phyloP scores from a whole-genome alignment of 768 basidiomycete species.

The Tephrocybe sp. region DNA sequence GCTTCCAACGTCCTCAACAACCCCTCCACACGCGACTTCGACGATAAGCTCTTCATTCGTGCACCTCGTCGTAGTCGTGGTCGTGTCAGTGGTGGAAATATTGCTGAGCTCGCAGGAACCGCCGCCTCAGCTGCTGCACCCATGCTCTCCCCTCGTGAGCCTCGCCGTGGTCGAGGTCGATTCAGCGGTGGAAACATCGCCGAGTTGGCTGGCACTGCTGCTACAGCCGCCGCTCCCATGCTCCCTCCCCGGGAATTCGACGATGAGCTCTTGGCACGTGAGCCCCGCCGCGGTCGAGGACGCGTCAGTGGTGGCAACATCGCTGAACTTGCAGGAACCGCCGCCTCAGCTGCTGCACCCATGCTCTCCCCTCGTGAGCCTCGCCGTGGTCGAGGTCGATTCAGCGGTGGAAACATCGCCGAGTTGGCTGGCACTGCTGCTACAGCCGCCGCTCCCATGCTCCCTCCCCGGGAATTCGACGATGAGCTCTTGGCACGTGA shows the following conservation, averaged over 20 bases:
- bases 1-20: background rate
- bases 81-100: background rate
- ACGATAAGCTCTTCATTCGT: conserved; percentile 7
- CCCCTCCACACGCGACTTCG: background rate
- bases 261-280: conserved; percentile 1
- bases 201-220: background rate
- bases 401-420: background rate
- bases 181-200: background rate
- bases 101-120: background rate
- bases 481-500: conserved; percentile 3
- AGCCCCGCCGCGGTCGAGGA: background rate
- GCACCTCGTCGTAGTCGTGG: background rate
- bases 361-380: conserved; percentile 1
- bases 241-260: conserved; percentile 1
- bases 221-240: background rate
- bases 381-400: background rate
- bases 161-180: background rate
- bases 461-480: conserved; percentile 3
- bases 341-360: conserved; percentile 6
- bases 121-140: too few relatives aligned
- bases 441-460: background rate
- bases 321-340: background rate
- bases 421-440: background rate
- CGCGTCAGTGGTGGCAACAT: background rate
- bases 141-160: background rate